These are phyloP conservation scores for Strobilomyces confusus DNA, from an alignment of 768 basidiomycete genomes.

Conservation along the genomic window DNA sequence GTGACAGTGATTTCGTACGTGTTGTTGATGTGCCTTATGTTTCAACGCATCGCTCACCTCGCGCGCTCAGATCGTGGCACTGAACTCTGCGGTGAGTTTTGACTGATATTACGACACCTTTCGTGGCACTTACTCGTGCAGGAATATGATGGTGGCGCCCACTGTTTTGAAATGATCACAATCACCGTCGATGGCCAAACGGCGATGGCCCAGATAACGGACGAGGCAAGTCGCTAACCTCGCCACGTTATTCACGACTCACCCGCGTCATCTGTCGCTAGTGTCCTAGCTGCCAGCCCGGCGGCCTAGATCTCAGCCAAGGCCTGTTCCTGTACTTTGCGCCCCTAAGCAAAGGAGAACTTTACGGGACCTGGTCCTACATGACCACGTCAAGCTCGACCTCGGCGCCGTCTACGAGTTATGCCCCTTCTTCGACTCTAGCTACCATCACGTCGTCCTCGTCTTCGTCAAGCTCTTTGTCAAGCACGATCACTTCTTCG, in stretches of 20 bases:
- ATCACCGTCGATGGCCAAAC: constrained; percentile 38
- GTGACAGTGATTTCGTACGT: constrained; percentile 27
- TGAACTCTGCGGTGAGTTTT: constrained; percentile 36
- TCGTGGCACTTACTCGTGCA: constrained; percentile 13
- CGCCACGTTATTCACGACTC: neutral
- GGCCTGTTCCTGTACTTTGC: constrained; percentile 45
- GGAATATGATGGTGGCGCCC: constrained; percentile 38
- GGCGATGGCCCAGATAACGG: constrained; percentile 40
- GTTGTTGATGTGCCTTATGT: neutral
- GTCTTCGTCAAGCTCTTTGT: constrained; percentile 4
- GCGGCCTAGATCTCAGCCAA: constrained; percentile 44
- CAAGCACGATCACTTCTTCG: constrained; percentile 9
- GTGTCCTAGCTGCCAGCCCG: constrained; percentile 38
- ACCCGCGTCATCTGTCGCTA: constrained; percentile 9
- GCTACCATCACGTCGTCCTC: constrained; percentile 11
- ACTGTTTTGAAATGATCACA: constrained; percentile 45
- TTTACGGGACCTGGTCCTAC: constrained; percentile 41
- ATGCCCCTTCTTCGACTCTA: constrained; percentile 17
- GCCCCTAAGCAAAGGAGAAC: constrained; percentile 28
- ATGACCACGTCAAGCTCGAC: constrained; percentile 23
- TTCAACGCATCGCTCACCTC: neutral
- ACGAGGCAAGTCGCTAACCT: constrained; percentile 34
- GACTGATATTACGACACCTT: neutral
- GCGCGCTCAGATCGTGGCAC: constrained; percentile 39
- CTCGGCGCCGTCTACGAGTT: constrained; percentile 15